Base-by-base conservation (phyloP, 495 filamentous ascomycete species). In the Evernia prunastri region DNA sequence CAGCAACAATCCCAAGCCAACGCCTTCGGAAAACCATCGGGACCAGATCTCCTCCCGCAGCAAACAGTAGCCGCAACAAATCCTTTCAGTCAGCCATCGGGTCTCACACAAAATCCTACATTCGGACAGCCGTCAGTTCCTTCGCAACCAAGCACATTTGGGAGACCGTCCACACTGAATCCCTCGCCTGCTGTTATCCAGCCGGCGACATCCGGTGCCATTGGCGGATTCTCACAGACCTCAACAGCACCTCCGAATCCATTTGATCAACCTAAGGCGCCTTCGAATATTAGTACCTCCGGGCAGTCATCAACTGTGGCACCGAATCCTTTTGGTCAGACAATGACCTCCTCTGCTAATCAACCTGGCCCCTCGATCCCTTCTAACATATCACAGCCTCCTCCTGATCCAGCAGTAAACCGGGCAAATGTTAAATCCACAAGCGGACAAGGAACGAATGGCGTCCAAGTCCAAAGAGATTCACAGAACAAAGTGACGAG, bases 1-100 rank as follows among this genome's bases (percentile, higher is more conserved):
- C 60, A 59, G 39, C 58, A 12, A 35, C 54, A 76, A 68, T 60
- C 79, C 73, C 54, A 76, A 68, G 60, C 79, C 73, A 43, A 71
- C 78, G 12, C 79, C 76, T 54, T 69, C 66, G 64, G 33, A 18
- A 60, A 61, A 45, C 18, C 59, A 35, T 51, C 59, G 37, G 59
- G 40, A 62, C 29, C 27, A 33, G 15, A 33, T 54, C 23, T 31
- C 25, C 31, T 27, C 1, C 60, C 17, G n/a, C 23, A 63, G 49
- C 37, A 63, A 74, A 43, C 36, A 60, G 27, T 15, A 56, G 54
- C 25, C 15, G 36, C 56, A 0, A 39, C 43, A 40, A 60, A 31
- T 39, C 31, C 60, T 11, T 49, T 59, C 12, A 47, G 63, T 53
- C 63, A 60, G 57, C 29, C 40, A 45, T 66, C 42, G 17, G 51